Base-by-base conservation (phyloP, 805 yeast genomes). In the Kazachstania viticola region DNA sequence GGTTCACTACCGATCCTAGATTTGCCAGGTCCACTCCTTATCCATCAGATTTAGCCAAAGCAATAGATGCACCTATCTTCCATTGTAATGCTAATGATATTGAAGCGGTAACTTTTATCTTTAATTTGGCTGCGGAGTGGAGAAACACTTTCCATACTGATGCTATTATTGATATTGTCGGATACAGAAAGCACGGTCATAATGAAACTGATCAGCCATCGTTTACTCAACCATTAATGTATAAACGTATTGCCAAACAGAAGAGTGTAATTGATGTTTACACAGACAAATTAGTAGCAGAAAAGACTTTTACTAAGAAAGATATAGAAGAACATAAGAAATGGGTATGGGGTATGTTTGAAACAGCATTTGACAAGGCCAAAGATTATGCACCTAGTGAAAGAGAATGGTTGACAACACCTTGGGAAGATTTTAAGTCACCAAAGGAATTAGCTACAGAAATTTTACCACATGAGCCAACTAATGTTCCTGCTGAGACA, bases 201-300 rank as follows among this genome's bases (percentile, higher is more conserved):
- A 91, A 91, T 61, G 99, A 91, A 71, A 91, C 97, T 44, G 99
- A 91, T 65, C 99, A 91, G 69, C 99, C 99, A 37, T 69, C 94
- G 22, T 91, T 91, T 73, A 91, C 99, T 28, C 99, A 91, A 65
- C 99, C 99, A 31, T 65, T 85, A 52, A 91, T 91, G 99, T 91
- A 91, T 71, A 66, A 82, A 60, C 73, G 73, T 65, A 82, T 91
- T 56, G 85, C 88, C 34, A 70, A 81, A 60, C 88, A 87, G 79
- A 73, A 77, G 58, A 77, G 85, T 33, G 94, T 87, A 30, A 70
- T 91, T 48, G 94, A 87, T 49, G 71, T 75, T 56, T 91, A 91
- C 69, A 71, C 79, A 44, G 73, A 75, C 37, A 70, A 84, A 64
- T 74, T 91, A 52, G 54, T 85, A 38, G 64, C 69, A 17, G 98